Base-by-base conservation (phyloP, 2,329 filamentous ascomycete genomes). In the Hymenoscyphus fraxineus region DNA sequence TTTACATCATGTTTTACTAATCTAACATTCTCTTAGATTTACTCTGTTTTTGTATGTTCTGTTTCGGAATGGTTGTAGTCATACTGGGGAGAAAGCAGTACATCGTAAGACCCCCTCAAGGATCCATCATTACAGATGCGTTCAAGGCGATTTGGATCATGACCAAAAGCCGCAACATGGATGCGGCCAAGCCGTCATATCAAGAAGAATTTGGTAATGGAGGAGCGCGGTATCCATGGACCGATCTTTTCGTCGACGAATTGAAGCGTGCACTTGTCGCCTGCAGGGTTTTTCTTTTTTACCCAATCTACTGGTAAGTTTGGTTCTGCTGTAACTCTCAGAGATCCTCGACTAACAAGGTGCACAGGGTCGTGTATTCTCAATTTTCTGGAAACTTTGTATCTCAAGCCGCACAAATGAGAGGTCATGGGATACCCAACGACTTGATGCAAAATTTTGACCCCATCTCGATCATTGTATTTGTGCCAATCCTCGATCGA, bases 191-290 rank as follows among this genome's bases (percentile, higher is more conserved):
- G 78, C 88, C 87, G 3, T 85, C 83, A 4, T 87, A 84, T 80
- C 86, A 87, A 63, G 80, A 79, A 19, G 83, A 80, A 65, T 77
- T 84, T 65, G 78, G 80, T 5, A 40, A 44, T 31, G 12, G 19
- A 4, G 40, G 61, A 27, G 10, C 19, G 40, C 40, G 2, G n/a
- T 19, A 60, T 61, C 62, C 65, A 31, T 72, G 67, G 68, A 55
- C 68, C 65, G 91, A 94, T 70, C 85, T 84, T 60, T 93, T 89
- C 88, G 87, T 92, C 60, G 85, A 86, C 70, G 86, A 90, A 69
- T 82, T 88, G 15, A 79, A 80, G 62, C 85, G 88, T 72, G 80
- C 64, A 76, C 81, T 73, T 77, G 78, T 70, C 71, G 88, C 88
- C 64, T 90, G 88, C 79, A 81, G 85, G 67, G 66, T 71, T 1